Evolutionary conservation across 768 basidiomycete genomes (phyloP).

Genomic region (Tricholoma saponaceum): DNA sequence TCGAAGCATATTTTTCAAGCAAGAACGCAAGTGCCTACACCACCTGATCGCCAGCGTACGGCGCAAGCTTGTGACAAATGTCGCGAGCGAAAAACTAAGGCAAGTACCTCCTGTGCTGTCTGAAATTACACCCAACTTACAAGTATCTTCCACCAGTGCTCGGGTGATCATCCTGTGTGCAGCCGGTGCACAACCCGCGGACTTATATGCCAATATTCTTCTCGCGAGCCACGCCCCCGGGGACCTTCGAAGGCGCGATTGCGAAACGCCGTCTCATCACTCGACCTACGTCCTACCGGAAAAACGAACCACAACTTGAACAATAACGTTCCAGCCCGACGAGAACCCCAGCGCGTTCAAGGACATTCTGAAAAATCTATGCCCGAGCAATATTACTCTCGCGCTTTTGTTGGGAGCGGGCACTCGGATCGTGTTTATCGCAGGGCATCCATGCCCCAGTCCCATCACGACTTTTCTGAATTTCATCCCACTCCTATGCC

Average conservation of each 20-base stretch:
- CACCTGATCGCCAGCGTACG: conserved; percentile 37
- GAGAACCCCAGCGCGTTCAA: conserved; percentile 5
- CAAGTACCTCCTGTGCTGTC: conserved; percentile 14
- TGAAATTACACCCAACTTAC: background rate
- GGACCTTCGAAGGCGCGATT: conserved; percentile 26
- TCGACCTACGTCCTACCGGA: conserved; percentile 15
- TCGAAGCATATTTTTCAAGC: conserved; percentile 10
- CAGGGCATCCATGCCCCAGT: conserved; percentile 14
- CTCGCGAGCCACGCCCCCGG: conserved; percentile 32
- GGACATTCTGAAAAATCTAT: background rate
- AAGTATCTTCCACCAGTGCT: conserved; percentile 36
- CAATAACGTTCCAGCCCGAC: conserved; percentile 1
- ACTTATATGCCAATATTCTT: conserved; percentile 47
- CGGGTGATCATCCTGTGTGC: conserved; percentile 53
- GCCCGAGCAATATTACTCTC: conserved; percentile 3
- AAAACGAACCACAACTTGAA: conserved; percentile 4
- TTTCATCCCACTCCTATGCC: conserved; percentile 1
- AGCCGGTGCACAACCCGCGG: conserved; percentile 45
- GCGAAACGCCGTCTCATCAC: conserved; percentile 21
- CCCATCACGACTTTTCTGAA: conserved; percentile 4
- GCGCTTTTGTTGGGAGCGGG: background rate
- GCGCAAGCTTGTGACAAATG: conserved; percentile 56
- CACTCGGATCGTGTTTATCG: conserved; percentile 8
- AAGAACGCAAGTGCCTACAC: conserved; percentile 10
- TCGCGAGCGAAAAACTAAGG: conserved; percentile 56